Evolutionary conservation across 2,329 filamentous ascomycete genomes (phyloP).

Genomic region (Phialocephala sp.): DNA sequence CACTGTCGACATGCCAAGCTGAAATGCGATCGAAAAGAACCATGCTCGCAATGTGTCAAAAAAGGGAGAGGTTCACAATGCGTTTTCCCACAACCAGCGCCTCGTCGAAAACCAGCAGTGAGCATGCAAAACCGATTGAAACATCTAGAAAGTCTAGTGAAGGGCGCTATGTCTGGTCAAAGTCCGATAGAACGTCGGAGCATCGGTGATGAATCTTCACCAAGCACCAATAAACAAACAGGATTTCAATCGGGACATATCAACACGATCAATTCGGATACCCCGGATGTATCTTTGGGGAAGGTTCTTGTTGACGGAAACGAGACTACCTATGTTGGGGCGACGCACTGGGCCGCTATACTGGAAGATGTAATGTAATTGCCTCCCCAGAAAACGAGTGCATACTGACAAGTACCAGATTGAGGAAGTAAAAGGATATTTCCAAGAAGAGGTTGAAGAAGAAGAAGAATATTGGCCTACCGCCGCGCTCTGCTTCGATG

Average conservation of each 20-base stretch:
- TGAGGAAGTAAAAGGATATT: constrained; percentile 63
- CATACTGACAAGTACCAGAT: constrained; percentile 49
- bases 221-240: background rate
- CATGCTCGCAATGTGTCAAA: constrained; percentile 59
- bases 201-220: background rate
- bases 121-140: constrained; percentile 60
- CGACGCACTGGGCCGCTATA: constrained; percentile 66
- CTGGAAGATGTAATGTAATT: constrained; percentile 56
- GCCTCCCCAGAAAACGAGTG: constrained; percentile 29
- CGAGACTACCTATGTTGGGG: constrained; percentile 58
- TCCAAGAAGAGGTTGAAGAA: constrained; percentile 53
- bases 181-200: background rate
- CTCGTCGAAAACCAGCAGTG: constrained; percentile 48
- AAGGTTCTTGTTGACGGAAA: constrained; percentile 52
- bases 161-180: constrained; percentile 53
- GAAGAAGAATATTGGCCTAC: constrained; percentile 45
- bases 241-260: background rate
- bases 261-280: background rate
- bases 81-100: constrained; percentile 54
- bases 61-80: constrained; percentile 54
- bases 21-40: constrained; percentile 59
- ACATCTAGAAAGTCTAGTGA: constrained; percentile 63
- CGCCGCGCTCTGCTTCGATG: constrained; percentile 46
- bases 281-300: constrained; percentile 34
- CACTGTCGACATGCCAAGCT: constrained; percentile 34